Percentiles rank a stretch among this genome's conserved stretches.
Evolutionary conservation across 805 yeast genomes (phyloP).

Genomic region (Helenozyma baotianmanensis): DNA sequence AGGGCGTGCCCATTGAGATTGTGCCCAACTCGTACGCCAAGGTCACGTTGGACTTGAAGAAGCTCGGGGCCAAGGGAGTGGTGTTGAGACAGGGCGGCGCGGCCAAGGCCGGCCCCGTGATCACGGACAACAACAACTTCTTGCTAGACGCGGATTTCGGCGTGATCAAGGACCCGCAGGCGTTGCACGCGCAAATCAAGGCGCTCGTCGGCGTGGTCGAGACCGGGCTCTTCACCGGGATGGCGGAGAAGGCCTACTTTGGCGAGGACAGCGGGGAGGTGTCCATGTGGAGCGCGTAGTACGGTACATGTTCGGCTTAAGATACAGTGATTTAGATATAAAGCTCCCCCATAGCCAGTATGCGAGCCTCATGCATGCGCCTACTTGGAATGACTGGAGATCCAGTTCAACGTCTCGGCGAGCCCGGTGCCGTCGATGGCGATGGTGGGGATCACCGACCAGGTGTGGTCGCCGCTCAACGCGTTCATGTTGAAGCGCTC

Average conservation of each 20-base stretch:
- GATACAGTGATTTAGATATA: too few relatives aligned
- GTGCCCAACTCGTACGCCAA: conserved; percentile 84
- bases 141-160: conserved; percentile 93
- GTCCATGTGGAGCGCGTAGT: conserved; percentile 7
- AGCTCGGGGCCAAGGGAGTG: conserved; percentile 61
- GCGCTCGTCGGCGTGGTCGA: conserved; percentile 89
- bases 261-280: conserved; percentile 76
- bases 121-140: conserved; percentile 93
- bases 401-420: conserved; percentile 84
- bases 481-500: conserved; percentile 61
- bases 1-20: conserved; percentile 94
- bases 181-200: conserved; percentile 64
- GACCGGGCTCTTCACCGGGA: conserved; percentile 78
- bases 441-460: conserved; percentile 90
- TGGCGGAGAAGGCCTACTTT: conserved; percentile 80
- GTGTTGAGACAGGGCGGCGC: conserved; percentile 77
- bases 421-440: conserved; percentile 89
- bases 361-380: conserved; percentile 1
- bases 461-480: conserved; percentile 60
- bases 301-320: too few relatives aligned
- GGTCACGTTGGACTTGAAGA: conserved; percentile 58
- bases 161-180: conserved; percentile 46
- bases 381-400: conserved; percentile 54
- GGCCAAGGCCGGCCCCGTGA: conserved; percentile 95
- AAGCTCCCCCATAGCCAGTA: conserved; percentile 7